phyloP scores from a whole-genome alignment of 768 basidiomycete genomes.

The Pisolithus albus region DNA sequence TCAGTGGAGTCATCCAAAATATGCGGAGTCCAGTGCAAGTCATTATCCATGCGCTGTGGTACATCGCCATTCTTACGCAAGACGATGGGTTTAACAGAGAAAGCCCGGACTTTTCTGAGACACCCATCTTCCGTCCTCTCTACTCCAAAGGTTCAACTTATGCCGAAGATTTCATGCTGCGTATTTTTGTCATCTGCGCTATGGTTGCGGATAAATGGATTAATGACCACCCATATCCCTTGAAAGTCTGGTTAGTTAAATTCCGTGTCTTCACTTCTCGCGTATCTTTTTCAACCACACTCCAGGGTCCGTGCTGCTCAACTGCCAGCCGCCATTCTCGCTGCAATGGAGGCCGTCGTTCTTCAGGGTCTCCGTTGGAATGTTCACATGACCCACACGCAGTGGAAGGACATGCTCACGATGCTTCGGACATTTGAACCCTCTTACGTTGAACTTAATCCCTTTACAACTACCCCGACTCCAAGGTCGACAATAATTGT shows the following conservation, averaged over 20 bases:
- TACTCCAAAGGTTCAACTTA: constrained; percentile 19
- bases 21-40: constrained; percentile 25
- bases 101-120: constrained; percentile 19
- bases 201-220: constrained; percentile 31
- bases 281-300: constrained; percentile 4
- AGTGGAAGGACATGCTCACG: constrained; percentile 20
- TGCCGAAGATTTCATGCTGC: constrained; percentile 31
- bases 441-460: constrained; percentile 19
- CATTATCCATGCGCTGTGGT: constrained; percentile 26
- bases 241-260: constrained; percentile 25
- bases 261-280: background rate
- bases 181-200: constrained; percentile 27
- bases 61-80: constrained; percentile 22
- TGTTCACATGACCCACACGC: constrained; percentile 7
- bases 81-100: constrained; percentile 8
- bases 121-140: constrained; percentile 26
- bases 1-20: constrained; percentile 14
- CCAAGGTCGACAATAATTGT: constrained; percentile 14
- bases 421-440: constrained; percentile 11
- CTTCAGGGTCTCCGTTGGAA: constrained; percentile 7
- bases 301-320: constrained; percentile 17
- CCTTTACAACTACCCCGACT: constrained; percentile 14
- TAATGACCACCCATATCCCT: constrained; percentile 25
- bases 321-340: constrained; percentile 18
- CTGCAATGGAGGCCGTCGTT: constrained; percentile 17